A percentile compares a stretch with the other conserved stretches of the same genome.
These are phyloP conservation scores for Jaltomata sinuosa DNA, from an alignment of 257 asterid genomes.

Conservation along the genomic window DNA sequence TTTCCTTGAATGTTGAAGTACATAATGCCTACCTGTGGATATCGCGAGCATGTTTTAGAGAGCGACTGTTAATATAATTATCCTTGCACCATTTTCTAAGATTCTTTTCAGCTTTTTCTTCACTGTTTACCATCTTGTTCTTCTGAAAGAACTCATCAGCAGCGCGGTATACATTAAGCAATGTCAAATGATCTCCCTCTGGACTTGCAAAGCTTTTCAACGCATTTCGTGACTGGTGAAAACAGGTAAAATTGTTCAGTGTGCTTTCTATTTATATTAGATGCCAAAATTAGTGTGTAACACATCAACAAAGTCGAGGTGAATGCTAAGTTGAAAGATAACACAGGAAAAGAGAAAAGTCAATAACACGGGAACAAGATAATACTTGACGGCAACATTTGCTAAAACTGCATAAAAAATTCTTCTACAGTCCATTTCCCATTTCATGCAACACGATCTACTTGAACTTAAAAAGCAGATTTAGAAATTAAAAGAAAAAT, in stretches of 20 bases:
- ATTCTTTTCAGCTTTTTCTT: conserved; percentile 70
- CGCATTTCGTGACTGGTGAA: conserved; percentile 65
- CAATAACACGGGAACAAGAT: background rate
- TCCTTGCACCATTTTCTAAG: conserved; percentile 95
- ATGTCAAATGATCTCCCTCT: conserved; percentile 93
- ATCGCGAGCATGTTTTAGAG: conserved; percentile 86
- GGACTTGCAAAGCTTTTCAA: conserved; percentile 68
- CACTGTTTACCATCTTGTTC: conserved; percentile 31
- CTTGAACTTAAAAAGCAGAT: background rate
- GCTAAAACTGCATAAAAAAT: background rate
- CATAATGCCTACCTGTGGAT: conserved; percentile 60
- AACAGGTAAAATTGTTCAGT: conserved; percentile 5
- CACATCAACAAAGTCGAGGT: background rate
- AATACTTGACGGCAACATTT: background rate
- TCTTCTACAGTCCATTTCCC: background rate
- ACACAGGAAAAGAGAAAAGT: background rate
- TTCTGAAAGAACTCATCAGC: conserved; percentile 68
- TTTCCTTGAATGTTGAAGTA: background rate
- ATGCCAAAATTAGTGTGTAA: conserved; percentile 2
- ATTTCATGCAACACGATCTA: background rate
- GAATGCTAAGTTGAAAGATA: background rate
- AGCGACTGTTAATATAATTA: conserved; percentile 80
- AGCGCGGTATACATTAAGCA: conserved; percentile 68
- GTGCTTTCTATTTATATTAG: conserved; percentile 4
- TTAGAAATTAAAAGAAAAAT: background rate